Base-by-base conservation (phyloP, 2,329 filamentous ascomycete species). In the Ceratocystiopsis sp. region DNA sequence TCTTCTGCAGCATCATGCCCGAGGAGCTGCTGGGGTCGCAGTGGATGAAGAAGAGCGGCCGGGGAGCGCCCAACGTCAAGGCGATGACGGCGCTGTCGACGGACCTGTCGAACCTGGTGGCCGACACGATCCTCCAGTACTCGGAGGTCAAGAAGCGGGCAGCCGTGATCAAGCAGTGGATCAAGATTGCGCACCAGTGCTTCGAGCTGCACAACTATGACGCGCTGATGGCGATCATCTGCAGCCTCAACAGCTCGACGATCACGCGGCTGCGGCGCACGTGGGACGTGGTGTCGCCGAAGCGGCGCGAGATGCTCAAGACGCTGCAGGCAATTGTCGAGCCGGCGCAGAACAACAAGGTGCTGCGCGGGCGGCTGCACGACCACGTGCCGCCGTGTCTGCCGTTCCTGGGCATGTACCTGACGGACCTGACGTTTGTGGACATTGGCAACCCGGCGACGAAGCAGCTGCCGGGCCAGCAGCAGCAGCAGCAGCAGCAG, bases 161-260 rank as follows among this genome's bases (percentile, higher is more conserved):
- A 1, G 65, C 73, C 2, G 75, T 86, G 42, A 91, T 98, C 64
- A 96, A 98, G 65, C 87, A 96, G 53, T 98, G 91, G 91, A 84
- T 95, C 58, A 98, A 96, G 67, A 78, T 96, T 52, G 85, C 84
- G 1, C 73, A 81, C 52, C 84, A 83, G 53, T 93, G 85, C 51
- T 67, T 93, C 6, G 84, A 91, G 54, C 71, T 96, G 21, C 81
- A 91, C 64, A 98, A 98, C 63, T 98, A 95, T 53, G 89, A 98
- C 56, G 84, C 85, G 0, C 65, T 98, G 12, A 95, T 96, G 86
- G 86, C 91, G 9, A 94, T 98, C 52, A 85, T 94, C 54, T 95
- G 87, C 66, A 87, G 84, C 11, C 64, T 98, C 40, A 93, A 93
- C 61, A 87, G 83, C 45, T 93, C 87, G 15, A 89, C 86, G 53